Percentiles rank a stretch among this genome's conserved stretches.
These are phyloP conservation scores for Cyclotella atomus DNA, from an alignment of 108 stramenopile species.

Conservation along the genomic window DNA sequence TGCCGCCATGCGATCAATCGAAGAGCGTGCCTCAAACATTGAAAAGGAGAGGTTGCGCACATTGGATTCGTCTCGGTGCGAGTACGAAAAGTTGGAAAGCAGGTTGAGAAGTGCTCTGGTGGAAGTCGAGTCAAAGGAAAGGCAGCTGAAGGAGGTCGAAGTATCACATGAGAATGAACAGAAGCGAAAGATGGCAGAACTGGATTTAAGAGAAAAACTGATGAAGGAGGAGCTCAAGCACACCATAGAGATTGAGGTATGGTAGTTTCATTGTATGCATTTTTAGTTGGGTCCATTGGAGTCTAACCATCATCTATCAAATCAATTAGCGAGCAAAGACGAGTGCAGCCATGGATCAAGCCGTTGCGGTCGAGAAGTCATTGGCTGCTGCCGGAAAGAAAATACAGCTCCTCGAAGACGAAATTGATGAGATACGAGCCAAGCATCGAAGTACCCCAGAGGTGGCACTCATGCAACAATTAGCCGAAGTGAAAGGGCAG, in stretches of 20 bases:
- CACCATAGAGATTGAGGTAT: slow-evolving; percentile 46
- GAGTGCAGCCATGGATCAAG: slow-evolving; percentile 42
- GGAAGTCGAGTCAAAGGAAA: slow-evolving; percentile 54
- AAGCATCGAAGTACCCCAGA: slow-evolving; percentile 51
- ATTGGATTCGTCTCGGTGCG: slow-evolving; percentile 27
- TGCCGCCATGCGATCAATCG: slow-evolving; percentile 33
- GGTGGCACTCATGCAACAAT: slow-evolving; percentile 37
- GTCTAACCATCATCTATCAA: background rate
- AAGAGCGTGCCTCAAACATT: slow-evolving; percentile 31
- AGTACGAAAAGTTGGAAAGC: slow-evolving; percentile 50
- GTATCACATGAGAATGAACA: slow-evolving; percentile 30
- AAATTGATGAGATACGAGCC: slow-evolving; percentile 44
- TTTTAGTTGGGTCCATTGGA: background rate
- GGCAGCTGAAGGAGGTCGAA: slow-evolving; percentile 40
- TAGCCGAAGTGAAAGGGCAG: slow-evolving; percentile 50
- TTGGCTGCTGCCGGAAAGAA: slow-evolving; percentile 37
- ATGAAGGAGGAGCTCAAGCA: slow-evolving; percentile 49
- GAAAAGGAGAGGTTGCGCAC: slow-evolving; percentile 32
- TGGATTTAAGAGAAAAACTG: slow-evolving; percentile 46
- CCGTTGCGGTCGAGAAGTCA: slow-evolving; percentile 40
- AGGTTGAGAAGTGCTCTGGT: slow-evolving; percentile 42
- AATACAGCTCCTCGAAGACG: slow-evolving; percentile 28
- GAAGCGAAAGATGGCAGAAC: slow-evolving; percentile 46
- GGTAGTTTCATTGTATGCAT: background rate
- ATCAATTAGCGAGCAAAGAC: slow-evolving; percentile 42